These are phyloP conservation scores for Colletotrichum incanum DNA, from an alignment of 2,329 filamentous ascomycete genomes.

Conservation along the genomic window DNA sequence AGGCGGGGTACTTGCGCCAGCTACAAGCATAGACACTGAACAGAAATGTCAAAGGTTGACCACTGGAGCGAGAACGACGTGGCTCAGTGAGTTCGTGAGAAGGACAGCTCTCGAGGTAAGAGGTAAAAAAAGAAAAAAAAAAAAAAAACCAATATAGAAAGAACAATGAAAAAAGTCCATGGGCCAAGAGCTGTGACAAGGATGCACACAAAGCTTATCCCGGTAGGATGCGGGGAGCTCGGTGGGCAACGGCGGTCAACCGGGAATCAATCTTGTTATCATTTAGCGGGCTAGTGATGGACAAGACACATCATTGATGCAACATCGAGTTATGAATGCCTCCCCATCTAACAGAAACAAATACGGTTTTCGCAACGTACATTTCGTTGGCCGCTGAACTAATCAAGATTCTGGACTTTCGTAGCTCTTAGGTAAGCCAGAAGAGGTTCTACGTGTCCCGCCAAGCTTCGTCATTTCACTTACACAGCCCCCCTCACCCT, in stretches of 20 bases:
- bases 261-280: neutral
- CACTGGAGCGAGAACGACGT: no score
- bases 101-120: no score
- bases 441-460: no score
- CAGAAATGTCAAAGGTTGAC: no score
- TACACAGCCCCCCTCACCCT: neutral
- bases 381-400: no score
- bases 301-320: neutral
- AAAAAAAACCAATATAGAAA: no score
- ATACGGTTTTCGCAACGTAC: no score
- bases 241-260: no score
- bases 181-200: neutral
- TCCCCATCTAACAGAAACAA: neutral
- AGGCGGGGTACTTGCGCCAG: constrained; percentile 15
- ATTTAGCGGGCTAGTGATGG: neutral
- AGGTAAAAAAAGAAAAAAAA: no score
- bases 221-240: neutral
- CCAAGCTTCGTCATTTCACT: neutral
- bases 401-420: neutral
- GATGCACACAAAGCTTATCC: neutral
- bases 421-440: no score
- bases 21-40: constrained; percentile 1
- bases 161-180: no score
- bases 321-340: neutral
- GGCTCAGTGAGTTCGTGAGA: no score